These are phyloP conservation scores for Chiua virens DNA, from an alignment of 768 basidiomycete genomes.

Conservation along the genomic window DNA sequence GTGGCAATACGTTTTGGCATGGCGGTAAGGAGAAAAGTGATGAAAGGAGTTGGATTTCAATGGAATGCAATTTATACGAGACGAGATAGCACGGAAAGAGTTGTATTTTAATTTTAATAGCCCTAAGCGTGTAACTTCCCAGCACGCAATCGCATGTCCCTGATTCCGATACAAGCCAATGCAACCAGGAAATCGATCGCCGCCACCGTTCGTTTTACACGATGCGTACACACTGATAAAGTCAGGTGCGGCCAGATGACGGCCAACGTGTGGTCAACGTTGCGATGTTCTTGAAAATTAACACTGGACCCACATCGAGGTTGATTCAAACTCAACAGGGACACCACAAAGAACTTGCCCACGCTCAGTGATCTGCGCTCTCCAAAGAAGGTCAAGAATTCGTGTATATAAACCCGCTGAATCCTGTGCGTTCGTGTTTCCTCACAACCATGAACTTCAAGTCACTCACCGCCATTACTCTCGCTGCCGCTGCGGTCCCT, in stretches of 20 bases:
- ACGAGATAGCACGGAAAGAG: too few species aligned
- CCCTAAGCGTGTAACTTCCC: too few species aligned
- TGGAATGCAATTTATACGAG: neutral
- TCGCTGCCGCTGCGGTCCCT: slow-evolving; percentile 14
- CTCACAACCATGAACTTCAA: slow-evolving; percentile 26
- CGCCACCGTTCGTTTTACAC: too few species aligned
- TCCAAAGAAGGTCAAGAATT: neutral
- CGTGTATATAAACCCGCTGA: slow-evolving; percentile 1
- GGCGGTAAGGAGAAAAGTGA: slow-evolving; percentile 9
- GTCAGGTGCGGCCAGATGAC: neutral
- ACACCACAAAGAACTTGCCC: too few species aligned
- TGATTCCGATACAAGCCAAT: neutral
- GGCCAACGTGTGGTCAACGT: slow-evolving; percentile 1
- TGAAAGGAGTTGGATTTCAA: slow-evolving; percentile 1
- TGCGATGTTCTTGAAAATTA: neutral
- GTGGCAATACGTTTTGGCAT: slow-evolving; percentile 45
- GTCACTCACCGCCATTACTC: slow-evolving; percentile 14
- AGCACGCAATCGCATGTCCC: slow-evolving; percentile 1
- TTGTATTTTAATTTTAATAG: neutral
- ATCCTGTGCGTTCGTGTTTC: neutral
- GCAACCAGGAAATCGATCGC: too few species aligned
- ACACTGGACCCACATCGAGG: neutral
- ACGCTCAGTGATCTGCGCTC: slow-evolving; percentile 5
- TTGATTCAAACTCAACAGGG: too few species aligned
- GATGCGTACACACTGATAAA: neutral